phyloP scores from a whole-genome alignment of 225 moss, liverwort and hornwort genomes.

The Antitrichia curtipendula region DNA sequence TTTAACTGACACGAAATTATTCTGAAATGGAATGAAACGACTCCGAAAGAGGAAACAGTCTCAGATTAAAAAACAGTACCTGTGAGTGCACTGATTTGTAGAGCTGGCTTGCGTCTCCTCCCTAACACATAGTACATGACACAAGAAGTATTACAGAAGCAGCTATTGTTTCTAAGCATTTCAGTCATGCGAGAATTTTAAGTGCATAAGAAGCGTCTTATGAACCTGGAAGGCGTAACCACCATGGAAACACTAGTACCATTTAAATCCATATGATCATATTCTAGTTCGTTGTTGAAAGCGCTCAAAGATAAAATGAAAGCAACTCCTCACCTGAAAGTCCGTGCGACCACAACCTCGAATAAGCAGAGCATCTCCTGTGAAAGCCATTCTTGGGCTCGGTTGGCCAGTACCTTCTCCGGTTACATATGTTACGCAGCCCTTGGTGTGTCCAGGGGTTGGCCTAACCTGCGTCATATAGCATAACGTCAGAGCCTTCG shows the following conservation, averaged over 20 bases:
- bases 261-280: background rate
- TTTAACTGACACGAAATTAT: background rate
- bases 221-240: background rate
- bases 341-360: slow-evolving; percentile 93
- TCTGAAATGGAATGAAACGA: background rate
- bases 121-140: slow-evolving; percentile 6
- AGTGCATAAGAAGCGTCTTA: background rate
- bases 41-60: background rate
- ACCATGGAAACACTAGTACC: background rate
- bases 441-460: slow-evolving; percentile 68
- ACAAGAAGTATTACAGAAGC: background rate
- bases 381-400: slow-evolving; percentile 71
- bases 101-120: slow-evolving; percentile 52
- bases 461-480: slow-evolving; percentile 36
- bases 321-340: slow-evolving; percentile 47
- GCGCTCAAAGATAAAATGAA: background rate
- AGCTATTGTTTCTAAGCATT: background rate
- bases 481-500: background rate
- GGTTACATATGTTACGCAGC: slow-evolving; percentile 74
- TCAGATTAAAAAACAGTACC: slow-evolving; percentile 9
- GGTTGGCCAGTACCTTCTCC: slow-evolving; percentile 55
- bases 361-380: slow-evolving; percentile 87
- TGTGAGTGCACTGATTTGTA: slow-evolving; percentile 83
- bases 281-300: background rate
- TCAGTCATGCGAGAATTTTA: background rate